Evolutionary conservation across 179 eudicot species (phyloP).

Genomic region (Beta macrorhiza): DNA sequence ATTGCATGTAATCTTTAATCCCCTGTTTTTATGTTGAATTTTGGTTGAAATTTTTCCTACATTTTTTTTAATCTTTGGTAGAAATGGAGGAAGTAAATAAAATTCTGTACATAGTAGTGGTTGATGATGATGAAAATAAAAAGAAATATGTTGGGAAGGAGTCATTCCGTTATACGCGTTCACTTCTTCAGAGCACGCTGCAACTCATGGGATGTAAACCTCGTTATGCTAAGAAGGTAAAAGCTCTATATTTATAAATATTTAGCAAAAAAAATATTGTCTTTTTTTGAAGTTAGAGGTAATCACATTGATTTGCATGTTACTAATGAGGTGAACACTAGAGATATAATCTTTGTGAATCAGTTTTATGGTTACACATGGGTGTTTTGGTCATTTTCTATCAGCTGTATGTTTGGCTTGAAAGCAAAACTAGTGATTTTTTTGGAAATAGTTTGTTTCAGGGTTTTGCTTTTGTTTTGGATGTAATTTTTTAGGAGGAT

Average conservation of each 20-base stretch:
- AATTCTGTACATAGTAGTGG: conserved; percentile 67
- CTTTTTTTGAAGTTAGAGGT: background rate
- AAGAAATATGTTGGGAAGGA: conserved; percentile 31
- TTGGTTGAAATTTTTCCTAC: background rate
- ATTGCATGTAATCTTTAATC: conserved; percentile 2
- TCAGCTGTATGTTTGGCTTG: background rate
- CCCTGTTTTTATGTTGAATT: background rate
- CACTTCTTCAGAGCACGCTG: conserved; percentile 76
- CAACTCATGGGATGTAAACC: conserved; percentile 93
- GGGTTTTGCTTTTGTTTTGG: background rate
- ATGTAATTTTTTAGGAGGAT: background rate
- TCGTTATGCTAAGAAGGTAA: conserved; percentile 77
- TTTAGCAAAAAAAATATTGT: too few relatives aligned
- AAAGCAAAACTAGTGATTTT: background rate
- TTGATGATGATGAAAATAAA: conserved; percentile 44
- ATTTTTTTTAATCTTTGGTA: background rate
- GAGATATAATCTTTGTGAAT: background rate
- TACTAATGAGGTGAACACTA: background rate
- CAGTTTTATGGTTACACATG: background rate
- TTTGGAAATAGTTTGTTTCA: too few relatives aligned
- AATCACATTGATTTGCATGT: background rate
- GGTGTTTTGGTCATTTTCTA: background rate
- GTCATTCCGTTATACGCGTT: conserved; percentile 75
- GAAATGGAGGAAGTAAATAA: conserved; percentile 53
- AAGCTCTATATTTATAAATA: too few relatives aligned